These are phyloP conservation scores for Hortiboletus flavorubellus DNA, from an alignment of 768 basidiomycete genomes.

Conservation along the genomic window DNA sequence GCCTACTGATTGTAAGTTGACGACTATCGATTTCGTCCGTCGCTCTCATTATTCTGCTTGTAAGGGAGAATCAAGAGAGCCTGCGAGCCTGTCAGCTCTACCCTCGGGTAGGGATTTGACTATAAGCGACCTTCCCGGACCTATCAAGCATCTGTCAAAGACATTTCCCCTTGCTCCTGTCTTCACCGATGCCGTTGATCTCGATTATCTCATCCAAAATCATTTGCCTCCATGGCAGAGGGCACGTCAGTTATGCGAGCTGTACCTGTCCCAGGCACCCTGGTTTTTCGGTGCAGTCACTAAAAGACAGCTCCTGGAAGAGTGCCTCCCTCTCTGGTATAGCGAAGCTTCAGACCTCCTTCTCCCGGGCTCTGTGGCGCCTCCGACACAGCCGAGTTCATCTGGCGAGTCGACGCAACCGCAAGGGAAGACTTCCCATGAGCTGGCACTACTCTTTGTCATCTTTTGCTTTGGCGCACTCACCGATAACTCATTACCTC, in stretches of 20 bases:
- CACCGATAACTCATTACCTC: conserved; percentile 50
- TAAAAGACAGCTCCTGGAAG: conserved; percentile 57
- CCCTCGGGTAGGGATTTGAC: not conserved
- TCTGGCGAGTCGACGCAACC: conserved; percentile 7
- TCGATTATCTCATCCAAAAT: conserved; percentile 43
- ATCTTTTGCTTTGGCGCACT: conserved; percentile 62
- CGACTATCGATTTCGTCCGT: not conserved
- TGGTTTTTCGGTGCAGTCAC: conserved; percentile 80
- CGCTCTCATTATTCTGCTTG: not conserved
- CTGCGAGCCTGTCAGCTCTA: not conserved
- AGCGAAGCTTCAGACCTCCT: conserved; percentile 39
- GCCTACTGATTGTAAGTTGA: conserved; percentile 51
- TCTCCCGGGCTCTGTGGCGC: conserved; percentile 25
- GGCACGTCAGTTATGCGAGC: conserved; percentile 54
- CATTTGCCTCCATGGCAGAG: conserved; percentile 61
- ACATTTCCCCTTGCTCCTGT: conserved; percentile 50
- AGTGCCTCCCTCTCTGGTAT: conserved; percentile 65
- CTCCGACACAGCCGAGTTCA: conserved; percentile 6
- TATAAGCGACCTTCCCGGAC: conserved; percentile 20
- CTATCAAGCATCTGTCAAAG: conserved; percentile 29
- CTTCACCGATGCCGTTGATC: conserved; percentile 35
- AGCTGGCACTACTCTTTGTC: conserved; percentile 60
- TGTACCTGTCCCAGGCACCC: conserved; percentile 74
- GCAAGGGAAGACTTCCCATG: conserved; percentile 44
- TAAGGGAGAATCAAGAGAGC: conserved; percentile 25